These are phyloP conservation scores for Cryphonectria parasitica DNA, from an alignment of 2,329 filamentous ascomycete genomes.

Conservation along the genomic window DNA sequence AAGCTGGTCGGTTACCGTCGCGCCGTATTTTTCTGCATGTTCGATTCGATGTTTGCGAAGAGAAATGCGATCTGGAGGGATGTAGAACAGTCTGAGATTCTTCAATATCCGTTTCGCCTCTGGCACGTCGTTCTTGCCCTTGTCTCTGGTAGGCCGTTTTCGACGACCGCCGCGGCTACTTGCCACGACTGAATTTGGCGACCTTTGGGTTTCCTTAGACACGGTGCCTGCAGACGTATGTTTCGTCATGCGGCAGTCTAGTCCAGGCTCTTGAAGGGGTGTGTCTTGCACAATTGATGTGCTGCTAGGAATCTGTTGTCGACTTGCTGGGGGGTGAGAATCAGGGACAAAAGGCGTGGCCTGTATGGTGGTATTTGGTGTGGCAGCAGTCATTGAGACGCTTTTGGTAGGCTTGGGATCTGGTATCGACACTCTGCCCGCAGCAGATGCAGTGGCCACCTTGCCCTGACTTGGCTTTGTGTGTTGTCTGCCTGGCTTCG, in stretches of 20 bases:
- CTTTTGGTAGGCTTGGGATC: not conserved
- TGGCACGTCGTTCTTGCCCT: conserved; percentile 52
- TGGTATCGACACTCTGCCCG: conserved; percentile 5
- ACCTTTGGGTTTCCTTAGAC: conserved; percentile 21
- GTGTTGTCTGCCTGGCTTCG: conserved; percentile 1
- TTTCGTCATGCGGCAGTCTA: conserved; percentile 32
- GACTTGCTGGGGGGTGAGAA: conserved; percentile 9
- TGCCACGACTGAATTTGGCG: conserved; percentile 37
- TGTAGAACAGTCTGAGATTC: conserved; percentile 71
- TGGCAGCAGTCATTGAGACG: conserved; percentile 8
- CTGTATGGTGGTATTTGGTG: conserved; percentile 17
- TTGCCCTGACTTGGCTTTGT: conserved; percentile 19
- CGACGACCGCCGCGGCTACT: not conserved
- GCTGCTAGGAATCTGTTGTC: conserved; percentile 20
- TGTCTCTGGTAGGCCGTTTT: conserved; percentile 44
- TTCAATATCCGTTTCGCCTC: conserved; percentile 62
- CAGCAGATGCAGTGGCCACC: not conserved
- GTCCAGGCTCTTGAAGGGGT: conserved; percentile 34
- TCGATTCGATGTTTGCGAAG: conserved; percentile 72
- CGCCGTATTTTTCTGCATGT: conserved; percentile 76
- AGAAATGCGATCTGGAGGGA: conserved; percentile 78
- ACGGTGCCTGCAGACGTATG: conserved; percentile 34
- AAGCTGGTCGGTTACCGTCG: conserved; percentile 67
- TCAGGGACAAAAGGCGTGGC: conserved; percentile 12
- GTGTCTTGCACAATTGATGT: conserved; percentile 40